Percentiles rank a stretch among this genome's conserved stretches.
Evolutionary conservation across 2,329 filamentous ascomycete genomes (phyloP).

Genomic region (Penicillium italicum): DNA sequence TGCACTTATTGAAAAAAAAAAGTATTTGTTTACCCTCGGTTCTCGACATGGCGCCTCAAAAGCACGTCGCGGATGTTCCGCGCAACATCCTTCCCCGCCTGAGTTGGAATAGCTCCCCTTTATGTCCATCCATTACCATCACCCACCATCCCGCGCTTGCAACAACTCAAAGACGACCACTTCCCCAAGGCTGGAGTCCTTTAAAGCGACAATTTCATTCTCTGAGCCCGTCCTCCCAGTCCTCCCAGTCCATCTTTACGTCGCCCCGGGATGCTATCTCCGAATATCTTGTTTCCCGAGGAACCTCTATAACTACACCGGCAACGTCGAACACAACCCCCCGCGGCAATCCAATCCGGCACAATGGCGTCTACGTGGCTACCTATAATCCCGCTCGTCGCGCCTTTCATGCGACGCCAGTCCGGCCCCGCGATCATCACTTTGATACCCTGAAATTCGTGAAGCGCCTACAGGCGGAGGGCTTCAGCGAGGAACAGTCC

Average conservation of each 20-base stretch:
- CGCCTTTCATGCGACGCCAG: constrained; percentile 63
- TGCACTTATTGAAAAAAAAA: not conserved
- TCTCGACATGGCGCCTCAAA: constrained; percentile 40
- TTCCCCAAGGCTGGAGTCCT: constrained; percentile 22
- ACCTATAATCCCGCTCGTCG: constrained; percentile 41
- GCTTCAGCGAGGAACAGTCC: constrained; percentile 91
- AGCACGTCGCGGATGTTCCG: constrained; percentile 43
- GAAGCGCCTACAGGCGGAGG: constrained; percentile 80
- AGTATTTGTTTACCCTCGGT: not conserved
- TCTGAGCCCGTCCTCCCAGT: constrained; percentile 7
- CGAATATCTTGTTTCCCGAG: constrained; percentile 21
- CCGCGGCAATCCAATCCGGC: constrained; percentile 35
- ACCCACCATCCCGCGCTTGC: constrained; percentile 27
- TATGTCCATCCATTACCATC: constrained; percentile 30
- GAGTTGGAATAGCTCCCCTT: constrained; percentile 40
- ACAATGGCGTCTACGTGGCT: constrained; percentile 49
- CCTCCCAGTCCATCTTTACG: constrained; percentile 15
- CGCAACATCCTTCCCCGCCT: constrained; percentile 43
- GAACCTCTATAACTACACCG: constrained; percentile 14
- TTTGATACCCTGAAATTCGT: constrained; percentile 99
- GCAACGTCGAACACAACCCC: constrained; percentile 17
- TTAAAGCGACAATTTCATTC: constrained; percentile 22
- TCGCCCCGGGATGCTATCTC: constrained; percentile 13
- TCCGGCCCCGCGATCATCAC: constrained; percentile 73
- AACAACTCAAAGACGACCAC: constrained; percentile 25